Evolutionary conservation across 1,139 yeast species (phyloP).

Genomic region (Pichia sp.): DNA sequence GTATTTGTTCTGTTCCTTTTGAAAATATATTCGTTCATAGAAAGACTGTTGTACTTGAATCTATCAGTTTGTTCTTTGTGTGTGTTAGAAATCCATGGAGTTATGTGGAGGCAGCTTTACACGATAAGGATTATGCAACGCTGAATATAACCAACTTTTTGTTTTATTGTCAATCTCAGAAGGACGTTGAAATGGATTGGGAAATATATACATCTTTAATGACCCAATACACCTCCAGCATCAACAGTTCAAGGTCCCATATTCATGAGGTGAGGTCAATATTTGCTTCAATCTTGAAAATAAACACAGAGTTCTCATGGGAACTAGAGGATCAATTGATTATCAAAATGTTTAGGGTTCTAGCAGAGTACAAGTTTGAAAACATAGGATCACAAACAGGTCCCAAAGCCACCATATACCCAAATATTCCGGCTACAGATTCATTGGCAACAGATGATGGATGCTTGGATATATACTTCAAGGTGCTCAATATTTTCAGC

Average conservation of each 20-base stretch:
- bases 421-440: conserved; percentile 12
- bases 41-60: conserved; percentile 15
- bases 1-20: conserved; percentile 17
- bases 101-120: conserved; percentile 13
- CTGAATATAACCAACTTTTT: conserved; percentile 18
- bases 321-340: conserved; percentile 24
- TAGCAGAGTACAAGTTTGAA: conserved; percentile 24
- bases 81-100: conserved; percentile 21
- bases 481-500: conserved; percentile 20
- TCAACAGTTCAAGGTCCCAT: neutral
- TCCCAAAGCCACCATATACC: conserved; percentile 11
- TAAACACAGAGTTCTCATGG: conserved; percentile 22
- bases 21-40: conserved; percentile 9
- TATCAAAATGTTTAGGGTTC: conserved; percentile 22
- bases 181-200: conserved; percentile 23
- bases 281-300: conserved; percentile 15
- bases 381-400: conserved; percentile 17
- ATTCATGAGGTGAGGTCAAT: conserved; percentile 6
- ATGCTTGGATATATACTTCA: conserved; percentile 25
- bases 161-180: conserved; percentile 18
- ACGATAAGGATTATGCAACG: conserved; percentile 6
- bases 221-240: conserved; percentile 11
- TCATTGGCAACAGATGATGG: conserved; percentile 19
- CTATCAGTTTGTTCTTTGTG: conserved; percentile 17
- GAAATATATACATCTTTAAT: conserved; percentile 12